Base-by-base conservation (phyloP, 23 red algal species). In the Gracilariopsis chorda region DNA sequence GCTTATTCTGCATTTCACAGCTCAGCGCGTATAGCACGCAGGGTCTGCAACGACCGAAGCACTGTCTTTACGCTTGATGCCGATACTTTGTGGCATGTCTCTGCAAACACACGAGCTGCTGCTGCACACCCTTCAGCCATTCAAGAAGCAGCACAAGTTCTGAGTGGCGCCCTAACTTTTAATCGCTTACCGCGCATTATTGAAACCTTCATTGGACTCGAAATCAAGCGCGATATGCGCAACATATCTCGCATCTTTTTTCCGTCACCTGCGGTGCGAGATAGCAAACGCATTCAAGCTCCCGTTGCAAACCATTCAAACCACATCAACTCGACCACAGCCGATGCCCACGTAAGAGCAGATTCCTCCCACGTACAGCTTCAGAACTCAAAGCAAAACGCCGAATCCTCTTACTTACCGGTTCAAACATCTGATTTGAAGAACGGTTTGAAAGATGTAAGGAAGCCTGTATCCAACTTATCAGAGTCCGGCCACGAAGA, bases 1-100 rank as follows among this genome's bases (percentile, higher is more conserved):
- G 51, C 67, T 1, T 93, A 93, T 41, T 79, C 78, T 24, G 90
- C 90, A 11, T 93, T 91, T 58, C 88, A 91, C 88, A 59, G 88
- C 41, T 91, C 88, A 72, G 88, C 88, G 21, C 53, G 57, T 42
- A 55, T 51, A 41, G 48, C 73, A 3, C 49, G 58, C 7, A 55
- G 70, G 14, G 53, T 82, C 16, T 56, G 70, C 29, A 23, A 48
- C n/a, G 58, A 73, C 41, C 74, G 77, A 37, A 69, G 60, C 27
- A 33, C 44, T 13, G 77, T 56, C 12, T 73, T 82, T 44, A 59
- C 77, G 35, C 53, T 76, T 28, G 68, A 65, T 74, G 74, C 88
- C 21, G 88, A 91, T 44, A 82, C 40, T 46, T 65, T 89, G 37
- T 89, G 42, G 42, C 47, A 46, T 17, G 69, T 78, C 47, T 58